Evolutionary conservation across 495 filamentous ascomycete genomes (phyloP).

Genomic region (Annulohypoxylon nitens): DNA sequence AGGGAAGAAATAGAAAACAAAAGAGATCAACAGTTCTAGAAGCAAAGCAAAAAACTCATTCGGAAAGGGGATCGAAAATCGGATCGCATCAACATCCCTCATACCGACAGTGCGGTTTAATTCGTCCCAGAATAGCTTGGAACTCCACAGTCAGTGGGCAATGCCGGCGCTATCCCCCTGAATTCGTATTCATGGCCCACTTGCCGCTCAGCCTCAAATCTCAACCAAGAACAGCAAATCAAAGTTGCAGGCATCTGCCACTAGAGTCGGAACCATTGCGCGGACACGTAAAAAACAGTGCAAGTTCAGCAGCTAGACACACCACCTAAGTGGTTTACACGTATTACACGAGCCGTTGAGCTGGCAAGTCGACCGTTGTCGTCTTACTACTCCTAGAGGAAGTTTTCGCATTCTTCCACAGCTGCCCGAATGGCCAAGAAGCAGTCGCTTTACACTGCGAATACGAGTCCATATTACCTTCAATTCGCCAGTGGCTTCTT

Average conservation of each 20-base stretch:
- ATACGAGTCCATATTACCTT: background rate
- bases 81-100: slow-evolving; percentile 43
- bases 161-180: slow-evolving; percentile 43
- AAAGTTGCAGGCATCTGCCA: slow-evolving; percentile 17
- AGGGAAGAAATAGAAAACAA: slow-evolving; percentile 32
- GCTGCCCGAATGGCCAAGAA: background rate
- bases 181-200: slow-evolving; percentile 44
- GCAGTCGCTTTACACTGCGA: background rate
- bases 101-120: slow-evolving; percentile 29
- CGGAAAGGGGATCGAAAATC: slow-evolving; percentile 46
- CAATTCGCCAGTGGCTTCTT: background rate
- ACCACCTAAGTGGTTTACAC: background rate
- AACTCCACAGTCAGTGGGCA: slow-evolving; percentile 34
- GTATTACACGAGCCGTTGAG: background rate
- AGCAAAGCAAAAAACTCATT: slow-evolving; percentile 29
- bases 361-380: slow-evolving; percentile 1
- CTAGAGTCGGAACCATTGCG: slow-evolving; percentile 27
- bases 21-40: slow-evolving; percentile 45
- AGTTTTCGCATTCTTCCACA: background rate
- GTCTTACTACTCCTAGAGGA: background rate
- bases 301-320: background rate
- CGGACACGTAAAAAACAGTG: slow-evolving; percentile 9
- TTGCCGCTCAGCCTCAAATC: slow-evolving; percentile 46
- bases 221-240: slow-evolving; percentile 24
- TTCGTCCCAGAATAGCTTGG: slow-evolving; percentile 36